Conservation (phyloP, 2,329 filamentous ascomycete species). For the Aspergillus aculeatus region DNA sequence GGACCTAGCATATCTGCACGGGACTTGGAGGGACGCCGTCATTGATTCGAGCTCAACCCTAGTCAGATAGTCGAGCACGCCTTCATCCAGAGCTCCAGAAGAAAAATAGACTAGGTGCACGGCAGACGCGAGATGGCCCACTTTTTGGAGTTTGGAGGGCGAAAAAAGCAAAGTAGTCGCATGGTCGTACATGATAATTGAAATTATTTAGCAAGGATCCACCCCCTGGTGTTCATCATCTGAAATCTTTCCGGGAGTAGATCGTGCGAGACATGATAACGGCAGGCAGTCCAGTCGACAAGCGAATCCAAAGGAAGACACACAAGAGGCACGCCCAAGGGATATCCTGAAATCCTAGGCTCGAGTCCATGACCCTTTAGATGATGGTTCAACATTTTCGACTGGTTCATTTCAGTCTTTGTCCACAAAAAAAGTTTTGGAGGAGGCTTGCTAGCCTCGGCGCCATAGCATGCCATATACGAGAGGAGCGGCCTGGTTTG, state of each 20-base stretch:
- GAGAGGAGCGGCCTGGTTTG: background rate
- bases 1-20: conserved; percentile 6
- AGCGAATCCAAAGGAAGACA: background rate
- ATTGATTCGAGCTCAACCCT: conserved; percentile 5
- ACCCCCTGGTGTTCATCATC: conserved; percentile 4
- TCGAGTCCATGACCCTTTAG: no score
- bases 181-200: conserved; percentile 16
- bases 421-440: background rate
- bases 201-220: conserved; percentile 15
- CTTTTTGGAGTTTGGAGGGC: conserved; percentile 8
- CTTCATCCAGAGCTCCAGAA: conserved; percentile 7
- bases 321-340: background rate
- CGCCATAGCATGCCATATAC: background rate
- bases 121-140: conserved; percentile 18
- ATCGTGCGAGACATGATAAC: background rate
- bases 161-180: conserved; percentile 11
- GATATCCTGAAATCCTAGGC: no score
- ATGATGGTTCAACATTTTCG: background rate
- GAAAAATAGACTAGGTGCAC: conserved; percentile 19
- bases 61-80: conserved; percentile 6
- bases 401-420: background rate
- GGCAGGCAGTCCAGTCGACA: background rate
- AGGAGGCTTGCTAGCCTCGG: background rate
- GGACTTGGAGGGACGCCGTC: conserved; percentile 1
- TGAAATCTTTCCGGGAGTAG: conserved; percentile 1